A percentile compares a stretch with the other conserved stretches of the same genome.
Conservation (phyloP, 192 early-diverging fungal genomes). For the Gorgonomyces haynaldii region DNA sequence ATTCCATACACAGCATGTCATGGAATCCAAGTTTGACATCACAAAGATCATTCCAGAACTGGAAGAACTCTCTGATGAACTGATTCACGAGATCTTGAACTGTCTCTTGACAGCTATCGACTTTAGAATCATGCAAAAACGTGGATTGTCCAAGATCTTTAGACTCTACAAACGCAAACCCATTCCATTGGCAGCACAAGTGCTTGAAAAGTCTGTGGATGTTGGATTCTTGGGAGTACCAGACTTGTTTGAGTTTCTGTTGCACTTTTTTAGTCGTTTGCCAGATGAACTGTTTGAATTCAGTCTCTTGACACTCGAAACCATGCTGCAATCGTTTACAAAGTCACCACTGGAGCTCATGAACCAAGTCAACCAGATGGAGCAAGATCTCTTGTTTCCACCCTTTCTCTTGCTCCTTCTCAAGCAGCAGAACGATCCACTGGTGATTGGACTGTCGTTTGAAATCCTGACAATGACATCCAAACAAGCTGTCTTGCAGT, state of each 20-base stretch:
- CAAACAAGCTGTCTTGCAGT: not conserved
- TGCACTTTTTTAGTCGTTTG: not conserved
- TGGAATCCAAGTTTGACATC: slow-evolving; percentile 60
- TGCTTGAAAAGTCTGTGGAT: not conserved
- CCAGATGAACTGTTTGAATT: not conserved
- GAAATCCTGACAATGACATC: not conserved
- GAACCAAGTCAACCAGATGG: too few relatives aligned
- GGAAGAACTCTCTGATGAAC: too few relatives aligned
- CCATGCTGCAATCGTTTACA: not conserved
- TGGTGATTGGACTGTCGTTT: not conserved
- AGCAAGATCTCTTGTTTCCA: not conserved
- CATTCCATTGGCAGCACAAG: not conserved
- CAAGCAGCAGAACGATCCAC: not conserved
- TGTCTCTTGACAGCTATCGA: not conserved
- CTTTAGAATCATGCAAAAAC: not conserved
- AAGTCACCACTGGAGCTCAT: too few relatives aligned
- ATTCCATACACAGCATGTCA: slow-evolving; percentile 49
- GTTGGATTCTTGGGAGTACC: not conserved
- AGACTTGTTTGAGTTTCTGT: not conserved
- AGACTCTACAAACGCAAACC: too few relatives aligned
- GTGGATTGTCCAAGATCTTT: too few relatives aligned
- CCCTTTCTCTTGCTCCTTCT: not conserved
- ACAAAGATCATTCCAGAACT: slow-evolving; percentile 62
- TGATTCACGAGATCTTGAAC: too few relatives aligned
- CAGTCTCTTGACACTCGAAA: not conserved